Conservation (phyloP, 78 protist species). For the Dictyostelium brefeldianum region DNA sequence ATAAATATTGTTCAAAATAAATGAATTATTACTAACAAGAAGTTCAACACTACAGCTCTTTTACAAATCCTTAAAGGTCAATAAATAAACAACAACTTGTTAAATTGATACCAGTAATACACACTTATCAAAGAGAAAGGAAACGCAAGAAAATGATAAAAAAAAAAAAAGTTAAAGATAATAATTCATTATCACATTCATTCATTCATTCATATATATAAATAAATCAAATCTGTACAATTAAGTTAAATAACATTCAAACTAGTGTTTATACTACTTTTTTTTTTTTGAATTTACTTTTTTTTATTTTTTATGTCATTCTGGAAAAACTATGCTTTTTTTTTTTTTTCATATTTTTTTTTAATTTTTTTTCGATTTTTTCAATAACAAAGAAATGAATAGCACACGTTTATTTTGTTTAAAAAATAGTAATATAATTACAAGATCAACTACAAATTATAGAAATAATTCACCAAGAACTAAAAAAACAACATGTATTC, state of each 20-base stretch:
- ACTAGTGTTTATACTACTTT: no score
- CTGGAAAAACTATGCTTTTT: background rate
- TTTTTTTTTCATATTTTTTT: background rate
- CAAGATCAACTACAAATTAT: background rate
- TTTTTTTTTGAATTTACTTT: background rate
- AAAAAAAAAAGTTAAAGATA: background rate
- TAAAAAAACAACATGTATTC: slow-evolving; percentile 18
- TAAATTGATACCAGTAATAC: background rate
- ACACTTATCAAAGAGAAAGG: background rate
- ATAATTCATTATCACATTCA: background rate
- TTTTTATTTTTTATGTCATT: background rate
- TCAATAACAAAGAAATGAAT: background rate
- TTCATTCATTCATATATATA: background rate
- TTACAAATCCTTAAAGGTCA: slow-evolving; percentile 75
- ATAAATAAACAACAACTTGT: slow-evolving; percentile 16
- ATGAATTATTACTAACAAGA: no score
- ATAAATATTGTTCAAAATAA: background rate
- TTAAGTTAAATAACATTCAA: background rate
- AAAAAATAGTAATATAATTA: background rate
- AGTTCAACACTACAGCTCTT: slow-evolving; percentile 53
- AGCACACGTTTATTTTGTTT: background rate
- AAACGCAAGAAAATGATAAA: background rate
- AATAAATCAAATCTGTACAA: slow-evolving; percentile 3
- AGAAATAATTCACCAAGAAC: slow-evolving; percentile 29
- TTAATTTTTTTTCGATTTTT: background rate